phyloP scores from a whole-genome alignment of 2,329 filamentous ascomycete genomes.

The Fusarium cicatricum region DNA sequence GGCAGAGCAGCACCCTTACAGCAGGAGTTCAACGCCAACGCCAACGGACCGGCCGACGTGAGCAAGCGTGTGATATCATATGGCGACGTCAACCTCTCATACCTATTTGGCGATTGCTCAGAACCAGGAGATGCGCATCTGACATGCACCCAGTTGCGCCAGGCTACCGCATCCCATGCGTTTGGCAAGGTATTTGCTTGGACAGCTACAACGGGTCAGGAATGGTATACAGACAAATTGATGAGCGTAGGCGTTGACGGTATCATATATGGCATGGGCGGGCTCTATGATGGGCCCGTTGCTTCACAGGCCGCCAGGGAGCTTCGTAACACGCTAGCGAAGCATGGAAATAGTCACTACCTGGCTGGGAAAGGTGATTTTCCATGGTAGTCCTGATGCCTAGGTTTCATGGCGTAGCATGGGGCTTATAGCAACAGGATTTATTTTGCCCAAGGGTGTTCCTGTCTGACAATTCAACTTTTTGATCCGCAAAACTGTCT shows the following conservation, averaged over 20 bases:
- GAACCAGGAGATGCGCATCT: neutral
- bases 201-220: neutral
- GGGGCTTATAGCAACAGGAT: too few relatives aligned
- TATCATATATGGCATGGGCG: neutral
- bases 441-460: too few relatives aligned
- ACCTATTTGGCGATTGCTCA: neutral
- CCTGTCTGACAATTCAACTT: too few relatives aligned
- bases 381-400: slow-evolving; percentile 1
- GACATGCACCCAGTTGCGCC: neutral
- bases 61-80: neutral
- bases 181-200: slow-evolving; percentile 1
- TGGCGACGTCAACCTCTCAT: neutral
- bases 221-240: neutral
- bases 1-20: neutral
- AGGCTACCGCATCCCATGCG: neutral
- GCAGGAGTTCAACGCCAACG: neutral
- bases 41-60: neutral
- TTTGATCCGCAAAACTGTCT: too few relatives aligned
- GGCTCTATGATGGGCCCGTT: neutral
- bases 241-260: neutral
- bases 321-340: neutral
- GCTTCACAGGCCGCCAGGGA: neutral
- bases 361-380: neutral
- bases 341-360: neutral
- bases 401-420: too few relatives aligned